Evolutionary conservation across 768 basidiomycete genomes (phyloP).

Genomic region (Leccinum uliginosum): DNA sequence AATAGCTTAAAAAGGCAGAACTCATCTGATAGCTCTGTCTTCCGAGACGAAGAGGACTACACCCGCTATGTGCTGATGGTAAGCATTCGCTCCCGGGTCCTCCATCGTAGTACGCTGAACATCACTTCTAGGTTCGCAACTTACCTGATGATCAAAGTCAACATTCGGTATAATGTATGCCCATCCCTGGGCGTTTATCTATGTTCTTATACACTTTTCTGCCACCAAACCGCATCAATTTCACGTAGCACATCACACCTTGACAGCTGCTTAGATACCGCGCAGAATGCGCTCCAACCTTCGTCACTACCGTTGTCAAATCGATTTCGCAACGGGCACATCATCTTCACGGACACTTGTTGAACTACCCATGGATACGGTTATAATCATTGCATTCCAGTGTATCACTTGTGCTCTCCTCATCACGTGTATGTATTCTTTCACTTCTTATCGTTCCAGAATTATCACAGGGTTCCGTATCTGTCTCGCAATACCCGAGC

Average conservation of each 20-base stretch:
- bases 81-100: conserved; percentile 19
- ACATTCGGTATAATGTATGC: conserved; percentile 20
- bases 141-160: conserved; percentile 42
- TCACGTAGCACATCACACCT: conserved; percentile 1
- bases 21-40: conserved; percentile 19
- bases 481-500: not conserved
- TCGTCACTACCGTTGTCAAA: conserved; percentile 10
- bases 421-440: conserved; percentile 7
- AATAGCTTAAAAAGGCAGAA: conserved; percentile 19
- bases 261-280: conserved; percentile 18
- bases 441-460: conserved; percentile 11
- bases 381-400: conserved; percentile 2
- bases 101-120: conserved; percentile 8
- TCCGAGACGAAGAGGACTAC: conserved; percentile 54
- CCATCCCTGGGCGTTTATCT: conserved; percentile 3
- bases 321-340: conserved; percentile 13
- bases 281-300: conserved; percentile 3
- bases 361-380: conserved; percentile 15
- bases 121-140: conserved; percentile 48
- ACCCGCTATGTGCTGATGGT: conserved; percentile 53
- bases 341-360: conserved; percentile 15
- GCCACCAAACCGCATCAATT: conserved; percentile 1
- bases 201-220: conserved; percentile 6
- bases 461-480: conserved; percentile 1
- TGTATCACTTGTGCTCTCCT: not conserved